Base-by-base conservation (phyloP, 2,329 filamentous ascomycete genomes). In the Neofusicoccum umdonicola region DNA sequence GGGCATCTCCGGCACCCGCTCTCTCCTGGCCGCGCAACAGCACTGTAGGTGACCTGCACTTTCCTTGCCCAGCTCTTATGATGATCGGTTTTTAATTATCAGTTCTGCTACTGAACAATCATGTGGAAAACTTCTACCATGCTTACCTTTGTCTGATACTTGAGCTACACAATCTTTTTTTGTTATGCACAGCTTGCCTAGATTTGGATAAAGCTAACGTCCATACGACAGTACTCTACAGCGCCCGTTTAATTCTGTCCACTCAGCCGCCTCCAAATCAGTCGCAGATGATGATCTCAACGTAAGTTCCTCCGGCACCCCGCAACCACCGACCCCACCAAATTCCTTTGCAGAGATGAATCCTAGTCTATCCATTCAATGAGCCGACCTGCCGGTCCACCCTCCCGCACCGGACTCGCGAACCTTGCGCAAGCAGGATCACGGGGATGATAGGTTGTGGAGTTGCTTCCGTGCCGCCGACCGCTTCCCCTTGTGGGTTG, bases 381-480 rank as follows among this genome's bases (percentile, higher is more conserved):
- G 83, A 85, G 27, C 63, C 84, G 22, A 78, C 79, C 80, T 76
- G 82, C 88, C 88, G 82, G 90, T 87, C 85, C 85, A 87, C 85
- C 81, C 90, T 91, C 84, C 85, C 88, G 77, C 87, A 90, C 88
- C 85, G 76, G 81, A 92, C 87, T 73, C 69, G 76, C 34, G 71
- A 74, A 31, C 50, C 66, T 66, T 39, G 37, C 37, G 37, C 37
- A 77, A 71, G 77, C 73, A 73, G 78, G 83, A 81, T 78, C 27
- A 91, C 83, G 13, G 63, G 63, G 47, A 60, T 89, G 91, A 78
- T 75, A 47, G 84, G 89, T 91, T 88, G 89, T 91, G 88, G 87
- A 91, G 89, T 90, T 86, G 75, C 80, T 75, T 39, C 31, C 5
- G 42, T 45, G 54, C 54, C 54, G 15, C 41, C 39, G 42, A n/a